phyloP scores from a whole-genome alignment of 2,329 filamentous ascomycete genomes.

The Botrytis porri region DNA sequence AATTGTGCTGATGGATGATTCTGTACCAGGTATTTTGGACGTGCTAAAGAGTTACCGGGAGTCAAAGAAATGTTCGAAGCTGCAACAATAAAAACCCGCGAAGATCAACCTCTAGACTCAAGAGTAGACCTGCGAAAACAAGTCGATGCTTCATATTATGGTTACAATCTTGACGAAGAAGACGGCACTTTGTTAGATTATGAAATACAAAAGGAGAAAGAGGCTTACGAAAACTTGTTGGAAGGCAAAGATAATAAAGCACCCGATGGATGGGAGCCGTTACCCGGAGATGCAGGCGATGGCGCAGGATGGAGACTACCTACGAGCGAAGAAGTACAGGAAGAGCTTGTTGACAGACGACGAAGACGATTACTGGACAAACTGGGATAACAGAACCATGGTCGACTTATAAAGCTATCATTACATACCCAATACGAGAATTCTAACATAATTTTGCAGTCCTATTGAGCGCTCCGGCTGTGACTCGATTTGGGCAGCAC shows the following conservation, averaged over 20 bases:
- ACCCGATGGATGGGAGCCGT: slow-evolving; percentile 73
- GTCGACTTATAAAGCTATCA: background rate
- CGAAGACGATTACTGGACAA: slow-evolving; percentile 82
- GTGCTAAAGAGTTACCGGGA: slow-evolving; percentile 84
- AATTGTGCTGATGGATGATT: slow-evolving; percentile 17
- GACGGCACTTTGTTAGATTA: slow-evolving; percentile 77
- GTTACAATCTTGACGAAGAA: slow-evolving; percentile 90
- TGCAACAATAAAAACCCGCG: slow-evolving; percentile 55
- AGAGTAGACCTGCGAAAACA: slow-evolving; percentile 68
- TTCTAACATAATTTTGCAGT: background rate
- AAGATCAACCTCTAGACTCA: slow-evolving; percentile 61
- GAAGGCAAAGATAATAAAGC: slow-evolving; percentile 54
- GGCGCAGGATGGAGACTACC: slow-evolving; percentile 80
- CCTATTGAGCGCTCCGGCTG: background rate
- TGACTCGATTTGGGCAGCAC: background rate
- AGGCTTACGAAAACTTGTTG: slow-evolving; percentile 69
- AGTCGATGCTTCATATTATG: slow-evolving; percentile 94
- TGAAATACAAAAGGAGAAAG: slow-evolving; percentile 78
- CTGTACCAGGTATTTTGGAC: slow-evolving; percentile 81
- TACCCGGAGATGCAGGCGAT: slow-evolving; percentile 85
- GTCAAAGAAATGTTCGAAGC: slow-evolving; percentile 96
- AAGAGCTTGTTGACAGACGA: slow-evolving; percentile 84
- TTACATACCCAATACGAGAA: slow-evolving; percentile 1
- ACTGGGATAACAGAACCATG: slow-evolving; percentile 33
- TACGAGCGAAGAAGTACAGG: slow-evolving; percentile 86